Percentiles rank a stretch among this genome's conserved stretches.
Conservation (phyloP, 768 basidiomycete genomes). For the Macrolepiota fuliginosa region DNA sequence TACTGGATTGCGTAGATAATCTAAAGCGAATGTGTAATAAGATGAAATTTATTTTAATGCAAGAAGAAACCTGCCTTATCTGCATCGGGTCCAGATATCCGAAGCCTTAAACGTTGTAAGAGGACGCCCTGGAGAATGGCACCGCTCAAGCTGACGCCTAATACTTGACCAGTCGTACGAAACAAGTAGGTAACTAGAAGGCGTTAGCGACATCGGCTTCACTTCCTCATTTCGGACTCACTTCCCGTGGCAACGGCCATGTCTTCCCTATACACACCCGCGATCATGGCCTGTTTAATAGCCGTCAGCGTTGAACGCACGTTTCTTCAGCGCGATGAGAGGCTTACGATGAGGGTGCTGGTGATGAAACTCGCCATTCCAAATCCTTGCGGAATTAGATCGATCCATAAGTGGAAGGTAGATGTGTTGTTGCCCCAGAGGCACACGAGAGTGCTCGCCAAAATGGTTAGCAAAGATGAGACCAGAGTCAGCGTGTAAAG, state of each 20-base stretch:
- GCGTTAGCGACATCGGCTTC: conserved; percentile 16
- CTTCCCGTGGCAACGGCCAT: conserved; percentile 90
- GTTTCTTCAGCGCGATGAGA: conserved; percentile 11
- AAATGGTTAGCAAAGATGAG: conserved; percentile 57
- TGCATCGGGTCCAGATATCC: conserved; percentile 77
- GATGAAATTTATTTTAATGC: background rate
- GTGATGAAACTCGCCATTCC: conserved; percentile 85
- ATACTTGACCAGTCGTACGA: conserved; percentile 91
- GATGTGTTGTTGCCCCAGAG: conserved; percentile 67
- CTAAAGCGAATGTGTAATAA: conserved; percentile 32
- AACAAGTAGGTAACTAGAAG: conserved; percentile 85
- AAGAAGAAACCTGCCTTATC: conserved; percentile 51
- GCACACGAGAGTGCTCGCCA: conserved; percentile 59
- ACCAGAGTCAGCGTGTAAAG: conserved; percentile 73
- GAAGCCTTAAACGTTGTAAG: conserved; percentile 59
- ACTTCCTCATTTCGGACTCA: conserved; percentile 39
- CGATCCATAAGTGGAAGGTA: conserved; percentile 66
- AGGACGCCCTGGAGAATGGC: conserved; percentile 83
- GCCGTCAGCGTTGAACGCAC: conserved; percentile 13
- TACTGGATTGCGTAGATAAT: conserved; percentile 64
- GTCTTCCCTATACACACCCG: conserved; percentile 75
- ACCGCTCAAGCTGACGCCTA: conserved; percentile 88
- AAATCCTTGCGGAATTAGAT: conserved; percentile 78
- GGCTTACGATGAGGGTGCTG: conserved; percentile 77
- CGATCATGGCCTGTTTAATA: conserved; percentile 74